Percentiles rank a stretch among this genome's conserved stretches.
Evolutionary conservation across 2,329 filamentous ascomycete species (phyloP).

Genomic region (Paecilomyces formosus): DNA sequence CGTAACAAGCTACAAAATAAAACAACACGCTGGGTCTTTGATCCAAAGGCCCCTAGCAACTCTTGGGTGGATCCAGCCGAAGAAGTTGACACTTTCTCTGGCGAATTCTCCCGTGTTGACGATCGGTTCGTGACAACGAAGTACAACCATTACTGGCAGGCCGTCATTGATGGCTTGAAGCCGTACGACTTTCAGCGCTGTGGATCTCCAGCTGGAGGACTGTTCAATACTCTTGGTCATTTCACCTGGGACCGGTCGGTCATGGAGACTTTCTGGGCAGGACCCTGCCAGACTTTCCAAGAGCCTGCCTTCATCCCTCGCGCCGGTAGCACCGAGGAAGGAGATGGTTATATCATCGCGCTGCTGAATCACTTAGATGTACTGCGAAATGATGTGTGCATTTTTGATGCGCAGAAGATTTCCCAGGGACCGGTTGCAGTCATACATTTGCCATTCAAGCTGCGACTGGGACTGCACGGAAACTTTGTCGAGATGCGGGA

Average conservation of each 20-base stretch:
- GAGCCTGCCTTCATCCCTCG: constrained; percentile 22
- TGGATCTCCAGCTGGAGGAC: constrained; percentile 12
- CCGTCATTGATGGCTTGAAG: constrained; percentile 15
- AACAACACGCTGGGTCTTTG: constrained; percentile 24
- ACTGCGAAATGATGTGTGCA: constrained; percentile 24
- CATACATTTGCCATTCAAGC: constrained; percentile 24
- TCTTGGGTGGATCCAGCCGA: constrained; percentile 30
- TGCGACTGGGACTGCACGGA: constrained; percentile 26
- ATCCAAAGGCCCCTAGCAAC: constrained; percentile 17
- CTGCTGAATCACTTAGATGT: constrained; percentile 33
- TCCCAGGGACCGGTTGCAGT: constrained; percentile 19
- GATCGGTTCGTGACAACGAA: constrained; percentile 32
- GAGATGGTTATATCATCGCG: constrained; percentile 24
- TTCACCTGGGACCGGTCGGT: constrained; percentile 11
- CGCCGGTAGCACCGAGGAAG: constrained; percentile 15
- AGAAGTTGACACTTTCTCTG: constrained; percentile 24
- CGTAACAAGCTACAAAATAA: constrained; percentile 14
- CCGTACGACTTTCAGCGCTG: constrained; percentile 22
- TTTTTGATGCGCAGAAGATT: constrained; percentile 25
- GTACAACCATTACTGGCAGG: constrained; percentile 43
- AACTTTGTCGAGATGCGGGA: constrained; percentile 12
- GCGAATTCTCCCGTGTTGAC: constrained; percentile 20
- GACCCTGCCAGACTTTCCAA: constrained; percentile 20
- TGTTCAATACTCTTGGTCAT: constrained; percentile 13
- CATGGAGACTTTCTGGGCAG: constrained; percentile 17